A percentile compares a stretch with the other conserved stretches of the same genome.
Evolutionary conservation across 495 filamentous ascomycete genomes (phyloP).

Genomic region (Aspergillus asperescens): DNA sequence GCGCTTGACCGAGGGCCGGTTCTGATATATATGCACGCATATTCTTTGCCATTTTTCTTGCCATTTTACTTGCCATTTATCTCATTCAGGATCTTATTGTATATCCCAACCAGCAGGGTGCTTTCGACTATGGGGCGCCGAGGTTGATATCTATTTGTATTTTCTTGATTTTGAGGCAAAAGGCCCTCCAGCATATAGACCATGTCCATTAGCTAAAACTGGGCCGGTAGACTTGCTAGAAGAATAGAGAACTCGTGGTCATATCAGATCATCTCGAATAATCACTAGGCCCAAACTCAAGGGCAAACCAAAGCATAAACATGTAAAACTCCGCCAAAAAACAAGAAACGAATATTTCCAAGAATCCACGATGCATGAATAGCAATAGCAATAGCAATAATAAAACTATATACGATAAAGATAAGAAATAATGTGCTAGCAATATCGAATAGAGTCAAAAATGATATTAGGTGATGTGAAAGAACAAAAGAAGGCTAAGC

Average conservation of each 20-base stretch:
- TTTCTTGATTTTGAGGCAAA: no score
- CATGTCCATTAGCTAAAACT: not conserved
- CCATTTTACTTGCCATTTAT: not conserved
- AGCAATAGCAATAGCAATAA: not conserved
- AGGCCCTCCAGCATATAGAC: no score
- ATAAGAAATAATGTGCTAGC: not conserved
- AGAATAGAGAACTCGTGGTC: not conserved
- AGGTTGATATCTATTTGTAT: no score
- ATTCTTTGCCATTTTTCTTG: no score
- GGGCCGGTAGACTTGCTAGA: not conserved
- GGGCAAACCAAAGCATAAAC: no score
- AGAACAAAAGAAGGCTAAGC: not conserved
- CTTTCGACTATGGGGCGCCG: not conserved
- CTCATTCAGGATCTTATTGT: not conserved
- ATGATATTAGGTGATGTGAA: no score
- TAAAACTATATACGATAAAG: not conserved
- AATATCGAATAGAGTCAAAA: no score
- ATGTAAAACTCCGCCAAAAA: no score
- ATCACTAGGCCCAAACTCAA: no score
- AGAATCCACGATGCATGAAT: not conserved
- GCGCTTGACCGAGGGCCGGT: constrained; percentile 11
- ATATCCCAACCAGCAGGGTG: not conserved
- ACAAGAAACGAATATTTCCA: not conserved
- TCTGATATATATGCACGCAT: constrained; percentile 2
- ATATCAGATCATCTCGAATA: no score